Percentiles rank a stretch among this genome's conserved stretches.
Conservation (phyloP, 495 filamentous ascomycete genomes). For the Annulohypoxylon moriforme region DNA sequence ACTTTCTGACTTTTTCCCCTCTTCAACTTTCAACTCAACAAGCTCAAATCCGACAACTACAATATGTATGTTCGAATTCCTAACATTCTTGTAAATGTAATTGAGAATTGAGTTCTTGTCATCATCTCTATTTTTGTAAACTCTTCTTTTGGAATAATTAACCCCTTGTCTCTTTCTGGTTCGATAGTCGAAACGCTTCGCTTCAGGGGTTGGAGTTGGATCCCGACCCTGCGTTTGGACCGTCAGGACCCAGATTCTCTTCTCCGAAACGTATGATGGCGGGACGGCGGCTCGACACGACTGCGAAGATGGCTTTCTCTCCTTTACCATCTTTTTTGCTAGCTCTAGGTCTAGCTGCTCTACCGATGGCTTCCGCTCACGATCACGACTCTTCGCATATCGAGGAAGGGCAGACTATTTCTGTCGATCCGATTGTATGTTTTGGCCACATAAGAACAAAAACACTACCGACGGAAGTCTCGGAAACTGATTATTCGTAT, state of each 20-base stretch:
- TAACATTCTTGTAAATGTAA: neutral
- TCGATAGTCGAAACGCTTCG: conserved; percentile 32
- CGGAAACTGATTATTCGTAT: conserved; percentile 36
- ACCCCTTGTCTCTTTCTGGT: conserved; percentile 18
- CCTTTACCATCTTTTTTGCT: conserved; percentile 34
- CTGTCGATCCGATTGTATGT: conserved; percentile 87
- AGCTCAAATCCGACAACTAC: neutral
- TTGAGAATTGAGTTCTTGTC: conserved; percentile 1
- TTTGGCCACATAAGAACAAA: neutral
- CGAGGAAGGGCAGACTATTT: conserved; percentile 78
- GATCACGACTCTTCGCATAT: conserved; percentile 81
- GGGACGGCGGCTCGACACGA: conserved; percentile 8
- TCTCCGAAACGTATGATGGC: conserved; percentile 37
- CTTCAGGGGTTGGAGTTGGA: conserved; percentile 29
- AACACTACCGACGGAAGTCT: conserved; percentile 1
- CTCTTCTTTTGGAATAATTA: conserved; percentile 3
- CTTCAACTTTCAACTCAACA: neutral
- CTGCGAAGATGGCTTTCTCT: conserved; percentile 32
- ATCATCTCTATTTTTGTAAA: conserved; percentile 11
- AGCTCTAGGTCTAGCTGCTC: conserved; percentile 28
- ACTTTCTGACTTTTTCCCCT: conserved; percentile 1
- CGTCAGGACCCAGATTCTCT: conserved; percentile 15
- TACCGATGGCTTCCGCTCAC: conserved; percentile 67
- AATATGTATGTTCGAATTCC: neutral
- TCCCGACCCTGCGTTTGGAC: conserved; percentile 17